phyloP scores from a whole-genome alignment of 805 yeast genomes.

The Grigorovia jiainica region DNA sequence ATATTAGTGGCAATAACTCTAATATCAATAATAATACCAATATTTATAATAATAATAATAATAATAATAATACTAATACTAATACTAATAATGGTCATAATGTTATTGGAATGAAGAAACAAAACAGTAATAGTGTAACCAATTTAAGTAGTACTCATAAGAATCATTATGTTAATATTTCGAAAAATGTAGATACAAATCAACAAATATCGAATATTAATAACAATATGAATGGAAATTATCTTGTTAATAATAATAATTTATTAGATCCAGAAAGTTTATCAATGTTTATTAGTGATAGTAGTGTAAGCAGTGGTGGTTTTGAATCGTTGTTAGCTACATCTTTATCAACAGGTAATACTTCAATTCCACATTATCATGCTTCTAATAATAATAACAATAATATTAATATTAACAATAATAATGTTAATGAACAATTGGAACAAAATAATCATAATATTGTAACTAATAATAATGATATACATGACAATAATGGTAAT shows the following conservation, averaged over 20 bases:
- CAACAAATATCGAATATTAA: background rate
- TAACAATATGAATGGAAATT: background rate
- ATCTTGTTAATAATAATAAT: background rate
- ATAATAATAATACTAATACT: background rate
- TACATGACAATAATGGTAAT: background rate
- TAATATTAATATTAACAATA: too few relatives aligned
- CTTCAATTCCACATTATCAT: conserved; percentile 5
- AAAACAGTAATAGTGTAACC: background rate
- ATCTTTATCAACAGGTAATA: conserved; percentile 17
- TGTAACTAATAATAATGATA: background rate
- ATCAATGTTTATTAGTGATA: conserved; percentile 10
- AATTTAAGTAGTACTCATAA: background rate
- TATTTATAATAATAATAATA: background rate
- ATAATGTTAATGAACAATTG: conserved; percentile 3
- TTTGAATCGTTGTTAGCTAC: conserved; percentile 18
- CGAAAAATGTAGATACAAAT: background rate
- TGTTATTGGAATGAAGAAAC: background rate
- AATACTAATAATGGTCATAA: background rate
- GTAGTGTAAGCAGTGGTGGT: conserved; percentile 18
- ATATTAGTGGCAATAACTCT: too few relatives aligned
- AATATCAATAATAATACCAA: too few relatives aligned
- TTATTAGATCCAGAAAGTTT: conserved; percentile 5
- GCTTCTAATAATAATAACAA: conserved; percentile 6
- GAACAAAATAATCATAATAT: too few relatives aligned
- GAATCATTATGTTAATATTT: background rate